These are phyloP conservation scores for Fistulina hepatica DNA, from an alignment of 1,284 basidiomycete genomes.

Conservation along the genomic window DNA sequence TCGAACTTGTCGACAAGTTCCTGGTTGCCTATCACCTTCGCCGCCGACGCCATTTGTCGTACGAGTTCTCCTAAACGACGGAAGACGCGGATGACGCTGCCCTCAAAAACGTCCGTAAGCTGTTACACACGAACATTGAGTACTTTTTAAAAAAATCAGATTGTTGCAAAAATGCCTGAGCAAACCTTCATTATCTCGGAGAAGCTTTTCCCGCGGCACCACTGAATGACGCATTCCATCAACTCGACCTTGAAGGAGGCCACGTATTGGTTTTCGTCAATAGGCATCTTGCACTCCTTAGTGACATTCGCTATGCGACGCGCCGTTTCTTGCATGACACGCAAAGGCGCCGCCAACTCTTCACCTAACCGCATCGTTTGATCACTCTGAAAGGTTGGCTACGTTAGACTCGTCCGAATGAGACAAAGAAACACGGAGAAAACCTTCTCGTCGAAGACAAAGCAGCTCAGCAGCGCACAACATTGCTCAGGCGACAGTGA, in stretches of 20 bases:
- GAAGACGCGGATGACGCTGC: slow-evolving; percentile 90
- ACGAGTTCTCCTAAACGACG: slow-evolving; percentile 88
- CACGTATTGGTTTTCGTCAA: slow-evolving; percentile 95
- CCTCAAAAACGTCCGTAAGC: slow-evolving; percentile 96
- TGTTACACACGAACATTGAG: slow-evolving; percentile 22
- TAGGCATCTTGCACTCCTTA: slow-evolving; percentile 79
- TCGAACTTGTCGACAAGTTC: slow-evolving; percentile 90
- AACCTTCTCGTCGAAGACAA: slow-evolving; percentile 96
- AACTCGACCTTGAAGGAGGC: slow-evolving; percentile 95
- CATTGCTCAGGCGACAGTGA: slow-evolving; percentile 83
- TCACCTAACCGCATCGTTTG: slow-evolving; percentile 81
- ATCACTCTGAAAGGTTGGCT: slow-evolving; percentile 55
- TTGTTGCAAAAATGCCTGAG: background rate
- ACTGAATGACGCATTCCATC: slow-evolving; percentile 94
- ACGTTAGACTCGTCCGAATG: slow-evolving; percentile 1
- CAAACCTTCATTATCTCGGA: slow-evolving; percentile 88
- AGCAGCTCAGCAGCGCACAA: slow-evolving; percentile 88
- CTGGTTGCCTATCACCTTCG: slow-evolving; percentile 91
- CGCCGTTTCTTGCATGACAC: slow-evolving; percentile 93
- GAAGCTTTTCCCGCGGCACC: slow-evolving; percentile 97
- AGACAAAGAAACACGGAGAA: slow-evolving; percentile 15
- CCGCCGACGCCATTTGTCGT: slow-evolving; percentile 90
- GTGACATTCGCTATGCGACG: slow-evolving; percentile 92
- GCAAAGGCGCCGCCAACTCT: slow-evolving; percentile 84
- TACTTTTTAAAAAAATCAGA: background rate